Evolutionary conservation across 345 rosid genomes (phyloP).

Genomic region (Hibiscus mutabilis): DNA sequence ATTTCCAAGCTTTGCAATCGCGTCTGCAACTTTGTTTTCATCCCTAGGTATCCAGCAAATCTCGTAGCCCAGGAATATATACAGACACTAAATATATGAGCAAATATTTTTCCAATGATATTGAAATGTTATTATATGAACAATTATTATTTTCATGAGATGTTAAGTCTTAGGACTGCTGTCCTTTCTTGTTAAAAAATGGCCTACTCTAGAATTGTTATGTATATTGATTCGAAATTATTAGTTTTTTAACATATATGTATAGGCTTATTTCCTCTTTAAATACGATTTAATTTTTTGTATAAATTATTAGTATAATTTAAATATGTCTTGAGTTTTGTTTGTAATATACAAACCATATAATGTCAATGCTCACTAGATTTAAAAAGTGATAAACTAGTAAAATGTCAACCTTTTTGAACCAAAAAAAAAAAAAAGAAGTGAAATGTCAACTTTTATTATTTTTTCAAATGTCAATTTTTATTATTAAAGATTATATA

Average conservation of each 20-base stretch:
- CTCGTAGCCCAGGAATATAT: too few species aligned
- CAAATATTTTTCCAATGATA: not conserved
- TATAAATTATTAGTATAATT: not conserved
- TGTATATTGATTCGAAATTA: not conserved
- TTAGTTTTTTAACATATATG: not conserved
- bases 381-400: conserved; percentile 1
- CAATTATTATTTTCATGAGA: not conserved
- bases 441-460: conserved; percentile 13
- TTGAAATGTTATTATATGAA: not conserved
- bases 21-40: too few species aligned
- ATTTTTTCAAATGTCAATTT: not conserved
- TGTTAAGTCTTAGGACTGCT: too few species aligned
- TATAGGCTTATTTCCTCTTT: not conserved
- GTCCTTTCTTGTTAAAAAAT: not conserved
- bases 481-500: not conserved
- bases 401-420: not conserved
- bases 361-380: not conserved
- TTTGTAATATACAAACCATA: not conserved
- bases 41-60: too few species aligned
- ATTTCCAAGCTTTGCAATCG: too few species aligned
- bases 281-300: not conserved
- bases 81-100: not conserved
- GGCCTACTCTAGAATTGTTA: not conserved
- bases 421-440: too few species aligned
- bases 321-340: not conserved